phyloP scores from a whole-genome alignment of 2,329 filamentous ascomycete species.

The Ascochyta koolunga region DNA sequence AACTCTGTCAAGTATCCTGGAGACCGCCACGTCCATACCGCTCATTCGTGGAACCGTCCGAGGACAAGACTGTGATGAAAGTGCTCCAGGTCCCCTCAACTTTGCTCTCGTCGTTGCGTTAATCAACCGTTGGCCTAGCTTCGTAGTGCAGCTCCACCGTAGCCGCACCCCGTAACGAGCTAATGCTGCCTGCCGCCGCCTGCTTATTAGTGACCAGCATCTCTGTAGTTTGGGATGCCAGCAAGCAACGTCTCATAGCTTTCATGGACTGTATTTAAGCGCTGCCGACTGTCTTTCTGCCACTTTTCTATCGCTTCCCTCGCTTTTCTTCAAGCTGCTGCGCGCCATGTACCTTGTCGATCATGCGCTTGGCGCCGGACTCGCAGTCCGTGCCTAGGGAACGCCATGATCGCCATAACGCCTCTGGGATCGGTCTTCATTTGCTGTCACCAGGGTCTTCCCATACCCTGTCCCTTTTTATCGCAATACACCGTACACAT shows the following conservation, averaged over 20 bases:
- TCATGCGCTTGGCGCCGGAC: slow-evolving; percentile 2
- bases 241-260: not conserved
- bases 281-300: not conserved
- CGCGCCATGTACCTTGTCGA: not conserved
- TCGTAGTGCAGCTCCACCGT: slow-evolving; percentile 17
- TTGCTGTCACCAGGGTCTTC: slow-evolving; percentile 1
- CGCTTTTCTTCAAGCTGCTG: not conserved
- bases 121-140: slow-evolving; percentile 17
- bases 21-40: not conserved
- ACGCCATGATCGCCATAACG: slow-evolving; percentile 17
- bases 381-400: not conserved
- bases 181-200: slow-evolving; percentile 3
- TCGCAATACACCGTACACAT: not conserved
- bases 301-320: not conserved
- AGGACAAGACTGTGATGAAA: not conserved
- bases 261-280: not conserved
- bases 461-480: slow-evolving; percentile 1
- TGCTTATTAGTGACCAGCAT: slow-evolving; percentile 3
- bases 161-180: slow-evolving; percentile 11
- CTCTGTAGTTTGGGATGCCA: not conserved
- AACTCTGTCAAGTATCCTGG: not conserved
- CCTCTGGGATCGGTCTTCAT: slow-evolving; percentile 9
- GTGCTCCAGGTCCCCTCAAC: slow-evolving; percentile 7
- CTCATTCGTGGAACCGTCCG: not conserved
- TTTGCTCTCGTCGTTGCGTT: slow-evolving; percentile 8